Evolutionary conservation across 176 grass and related monocot species (phyloP).

Genomic region (Luzula sylvatica): DNA sequence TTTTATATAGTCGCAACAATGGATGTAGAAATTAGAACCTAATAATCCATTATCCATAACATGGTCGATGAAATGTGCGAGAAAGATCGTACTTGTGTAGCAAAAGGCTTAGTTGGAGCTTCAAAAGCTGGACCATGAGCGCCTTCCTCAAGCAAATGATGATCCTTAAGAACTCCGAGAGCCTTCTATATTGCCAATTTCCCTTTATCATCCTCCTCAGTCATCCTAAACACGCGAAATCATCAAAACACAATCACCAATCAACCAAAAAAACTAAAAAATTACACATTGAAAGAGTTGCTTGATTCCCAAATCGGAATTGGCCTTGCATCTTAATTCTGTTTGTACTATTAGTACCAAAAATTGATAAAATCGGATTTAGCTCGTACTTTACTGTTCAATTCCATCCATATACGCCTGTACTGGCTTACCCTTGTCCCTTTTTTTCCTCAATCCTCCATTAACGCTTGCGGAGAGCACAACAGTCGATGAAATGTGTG

Average conservation of each 20-base stretch:
- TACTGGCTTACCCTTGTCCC: no score
- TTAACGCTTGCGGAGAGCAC: no score
- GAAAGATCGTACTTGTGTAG: slow-evolving; percentile 49
- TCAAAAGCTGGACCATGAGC: slow-evolving; percentile 69
- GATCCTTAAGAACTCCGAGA: slow-evolving; percentile 30
- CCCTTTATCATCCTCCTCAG: slow-evolving; percentile 48
- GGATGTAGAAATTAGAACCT: background rate
- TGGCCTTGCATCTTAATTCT: slow-evolving; percentile 12
- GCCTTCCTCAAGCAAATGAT: slow-evolving; percentile 62
- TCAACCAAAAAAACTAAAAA: slow-evolving; percentile 4
- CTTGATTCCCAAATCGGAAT: background rate
- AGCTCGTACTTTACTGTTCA: background rate
- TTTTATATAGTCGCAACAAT: background rate
- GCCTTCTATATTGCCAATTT: slow-evolving; percentile 45
- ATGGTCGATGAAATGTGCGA: background rate
- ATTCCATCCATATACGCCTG: no score
- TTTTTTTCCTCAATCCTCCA: no score
- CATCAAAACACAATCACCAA: slow-evolving; percentile 9
- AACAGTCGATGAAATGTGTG: no score
- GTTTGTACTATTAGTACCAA: background rate
- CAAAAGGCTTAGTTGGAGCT: slow-evolving; percentile 54
- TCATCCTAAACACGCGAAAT: slow-evolving; percentile 38
- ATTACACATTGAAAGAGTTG: background rate
- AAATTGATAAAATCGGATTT: slow-evolving; percentile 2
- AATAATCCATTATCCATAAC: background rate